Base-by-base conservation (phyloP, 495 filamentous ascomycete species). In the Penicillium paradoxum region DNA sequence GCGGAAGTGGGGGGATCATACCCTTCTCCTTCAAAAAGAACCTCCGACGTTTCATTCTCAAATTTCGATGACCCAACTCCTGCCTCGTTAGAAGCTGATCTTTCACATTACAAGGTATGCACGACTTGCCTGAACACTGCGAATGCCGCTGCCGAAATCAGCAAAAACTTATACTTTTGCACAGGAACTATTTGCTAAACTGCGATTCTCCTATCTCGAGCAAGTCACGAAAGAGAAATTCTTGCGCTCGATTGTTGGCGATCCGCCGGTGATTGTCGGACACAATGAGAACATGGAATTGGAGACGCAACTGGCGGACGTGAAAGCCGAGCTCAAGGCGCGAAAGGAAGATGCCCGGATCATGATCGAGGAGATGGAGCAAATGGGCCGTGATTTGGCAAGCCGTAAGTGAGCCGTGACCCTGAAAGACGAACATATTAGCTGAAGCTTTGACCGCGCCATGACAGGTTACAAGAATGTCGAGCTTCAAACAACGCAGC, bases 221-320 rank as follows among this genome's bases (percentile, higher is more conserved):
- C 73, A 95, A 84, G 95, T 96, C 66, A 95, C 86, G 66, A 96
- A 97, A 77, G 92, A 97, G 58, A 93, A 97, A 69, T 82, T 86
- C 60, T 81, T 96, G 50, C 93, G 95, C 73, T 89, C 90, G 55
- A 96, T 97, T 73, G 89, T 92, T 15, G 88, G 87, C 57, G 90
- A 97, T 49, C 89, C 90, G 32, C 92, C 91, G 1, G 76, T 89
- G 13, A 83, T 96, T 36, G 86, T 95, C 50, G 86, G 85, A 14
- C 80, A 85, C 38, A 78, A 85, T 58, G 90, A 96, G 55, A 97
- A 95, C 66, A 78, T 85, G 15, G 85, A 87, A 48, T 74, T 96
- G 27, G 91, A 96, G 65, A 78, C 74, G 38, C 69, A 82, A 53
- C 78, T 96, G 24, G 74, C 76, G 4, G 79, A 75, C 19, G 83